Conservation (phyloP, 2,329 filamentous ascomycete species). For the Penicillium frequentans region DNA sequence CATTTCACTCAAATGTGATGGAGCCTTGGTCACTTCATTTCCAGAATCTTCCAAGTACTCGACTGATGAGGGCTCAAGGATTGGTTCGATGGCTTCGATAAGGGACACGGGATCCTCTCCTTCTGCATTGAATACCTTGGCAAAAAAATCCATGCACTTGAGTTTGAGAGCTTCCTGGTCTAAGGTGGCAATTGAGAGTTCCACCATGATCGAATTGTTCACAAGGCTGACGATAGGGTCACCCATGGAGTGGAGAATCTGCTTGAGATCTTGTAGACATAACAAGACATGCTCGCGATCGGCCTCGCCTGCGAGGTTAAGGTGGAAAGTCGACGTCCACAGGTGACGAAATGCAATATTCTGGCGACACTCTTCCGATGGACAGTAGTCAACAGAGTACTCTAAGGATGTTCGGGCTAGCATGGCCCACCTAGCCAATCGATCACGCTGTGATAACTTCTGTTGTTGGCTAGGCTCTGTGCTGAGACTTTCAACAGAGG, state of each 20-base stretch:
- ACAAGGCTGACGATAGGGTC: slow-evolving; percentile 61
- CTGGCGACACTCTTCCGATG: slow-evolving; percentile 32
- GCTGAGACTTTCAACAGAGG: slow-evolving; percentile 60
- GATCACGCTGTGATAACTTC: slow-evolving; percentile 57
- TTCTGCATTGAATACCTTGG: slow-evolving; percentile 82
- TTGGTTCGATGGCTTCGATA: slow-evolving; percentile 89
- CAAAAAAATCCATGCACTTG: slow-evolving; percentile 95
- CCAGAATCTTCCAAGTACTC: slow-evolving; percentile 24
- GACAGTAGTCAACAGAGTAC: slow-evolving; percentile 36
- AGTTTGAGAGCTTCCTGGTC: slow-evolving; percentile 90
- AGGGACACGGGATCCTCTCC: slow-evolving; percentile 76
- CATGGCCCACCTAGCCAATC: slow-evolving; percentile 60
- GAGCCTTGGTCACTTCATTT: slow-evolving; percentile 46
- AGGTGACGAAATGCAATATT: slow-evolving; percentile 61
- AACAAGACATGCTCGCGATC: slow-evolving; percentile 60
- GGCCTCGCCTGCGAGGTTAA: slow-evolving; percentile 57
- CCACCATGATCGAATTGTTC: slow-evolving; percentile 87
- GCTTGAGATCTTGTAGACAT: slow-evolving; percentile 64
- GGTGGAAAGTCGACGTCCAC: slow-evolving; percentile 65
- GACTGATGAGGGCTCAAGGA: slow-evolving; percentile 67
- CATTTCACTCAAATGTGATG: slow-evolving; percentile 66
- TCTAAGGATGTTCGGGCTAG: slow-evolving; percentile 57
- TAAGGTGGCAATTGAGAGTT: slow-evolving; percentile 77
- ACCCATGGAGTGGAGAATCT: slow-evolving; percentile 50
- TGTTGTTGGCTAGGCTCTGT: slow-evolving; percentile 55